Evolutionary conservation across 768 basidiomycete species (phyloP).

Genomic region (Mycena maculata): DNA sequence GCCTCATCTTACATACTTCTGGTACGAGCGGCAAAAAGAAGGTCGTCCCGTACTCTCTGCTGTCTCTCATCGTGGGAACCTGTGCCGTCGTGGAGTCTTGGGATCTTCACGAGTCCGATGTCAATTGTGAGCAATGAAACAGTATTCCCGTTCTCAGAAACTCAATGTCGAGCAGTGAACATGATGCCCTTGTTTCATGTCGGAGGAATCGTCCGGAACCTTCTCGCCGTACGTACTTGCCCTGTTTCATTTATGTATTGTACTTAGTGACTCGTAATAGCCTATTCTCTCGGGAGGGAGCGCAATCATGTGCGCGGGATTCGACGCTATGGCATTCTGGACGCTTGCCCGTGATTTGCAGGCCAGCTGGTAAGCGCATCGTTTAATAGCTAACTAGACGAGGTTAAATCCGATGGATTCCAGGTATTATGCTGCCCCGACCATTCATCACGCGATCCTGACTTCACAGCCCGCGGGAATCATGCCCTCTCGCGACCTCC

Average conservation of each 20-base stretch:
- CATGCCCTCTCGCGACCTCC: constrained; percentile 47
- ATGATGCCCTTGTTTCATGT: constrained; percentile 73
- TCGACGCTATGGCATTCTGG: constrained; percentile 66
- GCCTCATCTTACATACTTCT: constrained; percentile 68
- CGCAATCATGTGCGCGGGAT: constrained; percentile 66
- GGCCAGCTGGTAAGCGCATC: constrained; percentile 60
- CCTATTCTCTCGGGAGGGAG: constrained; percentile 66
- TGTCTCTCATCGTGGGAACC: constrained; percentile 56
- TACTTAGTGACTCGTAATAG: constrained; percentile 10
- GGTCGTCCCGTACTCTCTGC: constrained; percentile 58
- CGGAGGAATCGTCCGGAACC: constrained; percentile 69
- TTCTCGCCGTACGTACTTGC: constrained; percentile 51
- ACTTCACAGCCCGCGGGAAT: constrained; percentile 48
- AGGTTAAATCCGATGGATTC: neutral
- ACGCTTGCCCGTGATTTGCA: constrained; percentile 49
- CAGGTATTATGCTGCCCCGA: constrained; percentile 64
- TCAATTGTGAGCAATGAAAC: constrained; percentile 54
- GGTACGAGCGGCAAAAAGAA: constrained; percentile 70
- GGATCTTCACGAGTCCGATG: constrained; percentile 51
- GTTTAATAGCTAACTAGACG: neutral
- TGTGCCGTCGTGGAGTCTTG: constrained; percentile 58
- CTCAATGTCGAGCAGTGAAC: constrained; percentile 43
- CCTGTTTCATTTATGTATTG: neutral
- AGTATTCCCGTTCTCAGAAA: neutral
- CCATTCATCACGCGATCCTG: constrained; percentile 63